Evolutionary conservation across 441 rosid species (phyloP).

Genomic region (Corymbia calophylla): DNA sequence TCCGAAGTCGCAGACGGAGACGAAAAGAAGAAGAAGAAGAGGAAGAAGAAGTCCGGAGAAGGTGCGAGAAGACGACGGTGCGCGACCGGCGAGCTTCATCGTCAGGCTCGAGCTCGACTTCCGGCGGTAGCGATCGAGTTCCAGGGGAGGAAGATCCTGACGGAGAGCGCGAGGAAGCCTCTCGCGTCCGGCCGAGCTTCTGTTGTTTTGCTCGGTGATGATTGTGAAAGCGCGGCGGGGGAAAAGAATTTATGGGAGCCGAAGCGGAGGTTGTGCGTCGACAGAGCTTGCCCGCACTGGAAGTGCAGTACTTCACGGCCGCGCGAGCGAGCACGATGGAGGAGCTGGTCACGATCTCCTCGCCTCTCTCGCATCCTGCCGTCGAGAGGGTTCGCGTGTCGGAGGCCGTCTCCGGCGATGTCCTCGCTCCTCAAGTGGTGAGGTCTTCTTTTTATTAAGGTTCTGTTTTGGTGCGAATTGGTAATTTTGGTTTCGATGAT

Average conservation of each 20-base stretch:
- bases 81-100: background rate
- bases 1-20: background rate
- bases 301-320: slow-evolving; percentile 32
- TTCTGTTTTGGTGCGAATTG: background rate
- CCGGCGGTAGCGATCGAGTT: background rate
- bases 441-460: background rate
- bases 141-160: background rate
- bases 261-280: slow-evolving; percentile 47
- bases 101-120: background rate
- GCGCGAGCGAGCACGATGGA: slow-evolving; percentile 20
- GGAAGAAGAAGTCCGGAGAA: background rate
- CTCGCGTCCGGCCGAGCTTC: background rate
- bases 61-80: background rate
- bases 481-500: background rate
- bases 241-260: slow-evolving; percentile 44
- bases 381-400: slow-evolving; percentile 23
- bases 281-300: slow-evolving; percentile 39
- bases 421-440: slow-evolving; percentile 27
- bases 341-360: slow-evolving; percentile 24
- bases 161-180: background rate
- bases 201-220: background rate
- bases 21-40: background rate
- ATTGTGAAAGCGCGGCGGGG: background rate
- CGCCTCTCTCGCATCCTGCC: slow-evolving; percentile 38
- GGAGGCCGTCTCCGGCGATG: slow-evolving; percentile 29